phyloP scores from a whole-genome alignment of 2,329 filamentous ascomycete species.

The Periconia macrospinosa region DNA sequence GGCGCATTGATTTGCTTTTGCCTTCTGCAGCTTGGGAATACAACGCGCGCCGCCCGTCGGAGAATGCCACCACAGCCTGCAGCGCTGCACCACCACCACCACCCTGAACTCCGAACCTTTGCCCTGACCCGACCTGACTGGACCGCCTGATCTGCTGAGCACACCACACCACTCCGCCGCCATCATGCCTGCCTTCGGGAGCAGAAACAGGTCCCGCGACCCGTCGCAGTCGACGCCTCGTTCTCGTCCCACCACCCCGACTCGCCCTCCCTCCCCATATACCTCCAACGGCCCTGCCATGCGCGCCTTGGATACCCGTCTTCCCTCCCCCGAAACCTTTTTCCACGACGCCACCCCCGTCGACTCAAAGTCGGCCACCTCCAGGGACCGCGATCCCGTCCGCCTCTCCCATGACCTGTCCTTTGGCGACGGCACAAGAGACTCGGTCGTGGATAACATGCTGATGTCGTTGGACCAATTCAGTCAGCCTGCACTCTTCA shows the following conservation, averaged over 20 bases:
- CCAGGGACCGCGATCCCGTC: constrained; percentile 20
- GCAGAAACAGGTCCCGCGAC: constrained; percentile 15
- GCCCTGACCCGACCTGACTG: no score
- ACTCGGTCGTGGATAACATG: constrained; percentile 95
- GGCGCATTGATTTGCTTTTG: neutral
- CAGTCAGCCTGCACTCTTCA: constrained; percentile 7
- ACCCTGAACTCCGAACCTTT: constrained; percentile 16
- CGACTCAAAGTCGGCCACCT: constrained; percentile 21
- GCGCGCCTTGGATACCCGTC: constrained; percentile 35
- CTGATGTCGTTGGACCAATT: constrained; percentile 77
- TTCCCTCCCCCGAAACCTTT: constrained; percentile 34
- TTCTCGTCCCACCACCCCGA: constrained; percentile 31
- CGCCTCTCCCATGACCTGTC: constrained; percentile 83
- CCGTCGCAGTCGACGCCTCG: constrained; percentile 14
- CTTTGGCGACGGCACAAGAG: constrained; percentile 75
- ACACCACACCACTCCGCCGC: neutral
- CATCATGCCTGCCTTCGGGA: constrained; percentile 27
- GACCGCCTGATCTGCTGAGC: constrained; percentile 13
- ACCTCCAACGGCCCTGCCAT: constrained; percentile 22
- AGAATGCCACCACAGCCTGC: constrained; percentile 33
- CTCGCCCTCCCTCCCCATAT: constrained; percentile 24
- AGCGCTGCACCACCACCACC: constrained; percentile 14
- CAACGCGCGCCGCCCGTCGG: constrained; percentile 11
- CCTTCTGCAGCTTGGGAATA: neutral
- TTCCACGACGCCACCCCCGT: constrained; percentile 42